phyloP scores from a whole-genome alignment of 148 eudicot species.

The Camellia japonica region DNA sequence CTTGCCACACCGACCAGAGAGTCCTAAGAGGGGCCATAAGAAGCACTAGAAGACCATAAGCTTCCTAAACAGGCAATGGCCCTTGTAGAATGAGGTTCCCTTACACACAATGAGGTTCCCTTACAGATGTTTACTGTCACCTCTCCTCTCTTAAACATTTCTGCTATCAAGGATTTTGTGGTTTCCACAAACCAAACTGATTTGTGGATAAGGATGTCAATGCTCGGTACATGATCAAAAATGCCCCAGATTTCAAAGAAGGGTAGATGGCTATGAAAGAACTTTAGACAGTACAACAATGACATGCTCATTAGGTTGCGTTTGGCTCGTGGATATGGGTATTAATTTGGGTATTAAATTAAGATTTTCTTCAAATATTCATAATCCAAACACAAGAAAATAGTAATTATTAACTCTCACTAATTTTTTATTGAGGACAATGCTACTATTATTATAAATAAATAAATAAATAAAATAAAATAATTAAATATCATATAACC shows the following conservation, averaged over 20 bases:
- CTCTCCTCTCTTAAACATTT: background rate
- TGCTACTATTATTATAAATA: background rate
- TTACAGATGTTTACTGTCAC: background rate
- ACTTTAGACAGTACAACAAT: background rate
- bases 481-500: background rate
- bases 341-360: no score
- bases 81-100: background rate
- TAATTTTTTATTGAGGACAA: background rate
- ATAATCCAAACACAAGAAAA: no score
- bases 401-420: background rate
- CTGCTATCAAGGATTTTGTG: no score
- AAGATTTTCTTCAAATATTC: no score
- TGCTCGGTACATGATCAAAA: no score
- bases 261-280: background rate
- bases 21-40: background rate
- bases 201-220: no score
- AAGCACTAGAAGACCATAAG: background rate
- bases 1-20: background rate
- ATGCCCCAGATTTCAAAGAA: background rate
- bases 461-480: no score
- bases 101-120: background rate
- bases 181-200: no score
- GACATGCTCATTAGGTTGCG: no score
- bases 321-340: no score
- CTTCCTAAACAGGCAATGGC: background rate